Percentiles rank a stretch among this genome's conserved stretches.
phyloP scores from a whole-genome alignment of 768 basidiomycete species.

The Hericium erinaceus region DNA sequence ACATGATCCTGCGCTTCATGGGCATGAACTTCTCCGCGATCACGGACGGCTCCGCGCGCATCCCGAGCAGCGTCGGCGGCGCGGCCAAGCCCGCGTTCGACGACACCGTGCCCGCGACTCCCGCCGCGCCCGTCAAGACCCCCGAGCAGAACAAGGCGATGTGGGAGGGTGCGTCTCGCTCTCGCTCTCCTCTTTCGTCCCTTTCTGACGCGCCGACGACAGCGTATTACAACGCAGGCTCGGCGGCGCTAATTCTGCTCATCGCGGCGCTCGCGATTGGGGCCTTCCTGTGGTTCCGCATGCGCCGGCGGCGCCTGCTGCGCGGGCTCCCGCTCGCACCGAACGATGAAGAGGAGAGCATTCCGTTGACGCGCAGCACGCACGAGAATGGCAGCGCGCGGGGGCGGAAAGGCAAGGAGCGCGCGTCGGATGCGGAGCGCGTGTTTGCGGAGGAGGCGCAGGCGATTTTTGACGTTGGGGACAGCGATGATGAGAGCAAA shows the following conservation, averaged over 20 bases:
- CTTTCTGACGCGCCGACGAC: not conserved
- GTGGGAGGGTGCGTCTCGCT: conserved; percentile 66
- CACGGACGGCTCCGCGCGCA: conserved; percentile 68
- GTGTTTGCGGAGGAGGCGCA: conserved; percentile 15
- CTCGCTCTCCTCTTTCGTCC: not conserved
- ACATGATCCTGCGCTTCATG: conserved; percentile 99
- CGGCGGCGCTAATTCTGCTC: conserved; percentile 75
- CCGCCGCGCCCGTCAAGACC: conserved; percentile 40
- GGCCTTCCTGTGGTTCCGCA: conserved; percentile 72
- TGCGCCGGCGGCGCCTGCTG: conserved; percentile 31
- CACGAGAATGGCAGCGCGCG: conserved; percentile 16
- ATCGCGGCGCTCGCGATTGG: conserved; percentile 62
- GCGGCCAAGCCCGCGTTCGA: conserved; percentile 57
- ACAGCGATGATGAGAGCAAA: conserved; percentile 31
- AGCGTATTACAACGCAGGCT: conserved; percentile 96
- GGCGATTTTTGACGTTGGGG: conserved; percentile 36
- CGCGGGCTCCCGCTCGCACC: conserved; percentile 31
- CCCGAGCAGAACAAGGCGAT: conserved; percentile 75
- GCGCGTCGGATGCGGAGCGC: conserved; percentile 16
- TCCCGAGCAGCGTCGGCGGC: conserved; percentile 74
- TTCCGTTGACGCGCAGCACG: conserved; percentile 46
- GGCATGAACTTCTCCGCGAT: conserved; percentile 79
- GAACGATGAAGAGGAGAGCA: conserved; percentile 49
- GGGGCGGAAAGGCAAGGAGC: conserved; percentile 27
- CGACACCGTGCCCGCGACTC: conserved; percentile 28